Percentiles rank a stretch among this genome's conserved stretches.
Evolutionary conservation across 257 asterid genomes (phyloP).

Genomic region (Ilex asprella): DNA sequence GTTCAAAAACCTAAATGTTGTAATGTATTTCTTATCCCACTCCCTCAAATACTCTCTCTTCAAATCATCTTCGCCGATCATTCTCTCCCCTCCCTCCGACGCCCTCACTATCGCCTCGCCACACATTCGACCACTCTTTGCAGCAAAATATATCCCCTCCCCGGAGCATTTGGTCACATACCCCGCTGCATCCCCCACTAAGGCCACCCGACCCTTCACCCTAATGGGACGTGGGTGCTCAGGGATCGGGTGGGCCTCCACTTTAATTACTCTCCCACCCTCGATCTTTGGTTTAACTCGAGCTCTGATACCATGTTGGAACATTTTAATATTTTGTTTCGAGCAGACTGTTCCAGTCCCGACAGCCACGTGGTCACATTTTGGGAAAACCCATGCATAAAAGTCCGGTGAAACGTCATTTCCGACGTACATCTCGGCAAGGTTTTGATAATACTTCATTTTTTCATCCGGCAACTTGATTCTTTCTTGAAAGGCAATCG

Average conservation of each 20-base stretch:
- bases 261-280: constrained; percentile 55
- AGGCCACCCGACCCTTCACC: constrained; percentile 64
- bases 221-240: constrained; percentile 69
- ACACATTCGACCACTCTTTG: constrained; percentile 75
- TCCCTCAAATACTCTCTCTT: constrained; percentile 65
- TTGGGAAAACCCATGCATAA: constrained; percentile 91
- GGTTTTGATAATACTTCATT: constrained; percentile 65
- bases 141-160: constrained; percentile 80
- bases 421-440: constrained; percentile 79
- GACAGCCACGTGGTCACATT: constrained; percentile 85
- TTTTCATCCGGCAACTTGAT: constrained; percentile 57
- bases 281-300: constrained; percentile 36
- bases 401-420: constrained; percentile 79
- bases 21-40: constrained; percentile 69
- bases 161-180: constrained; percentile 85
- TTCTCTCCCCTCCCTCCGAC: constrained; percentile 54
- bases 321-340: constrained; percentile 37
- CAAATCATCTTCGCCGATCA: constrained; percentile 55
- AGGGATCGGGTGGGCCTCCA: constrained; percentile 86
- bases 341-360: constrained; percentile 63
- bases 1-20: constrained; percentile 61
- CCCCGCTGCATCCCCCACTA: constrained; percentile 82
- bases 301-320: constrained; percentile 41
- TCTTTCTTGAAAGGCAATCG: constrained; percentile 75
- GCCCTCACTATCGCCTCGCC: constrained; percentile 68